Conservation (phyloP, 106 monocot genomes). For the Gastrodia elata region DNA sequence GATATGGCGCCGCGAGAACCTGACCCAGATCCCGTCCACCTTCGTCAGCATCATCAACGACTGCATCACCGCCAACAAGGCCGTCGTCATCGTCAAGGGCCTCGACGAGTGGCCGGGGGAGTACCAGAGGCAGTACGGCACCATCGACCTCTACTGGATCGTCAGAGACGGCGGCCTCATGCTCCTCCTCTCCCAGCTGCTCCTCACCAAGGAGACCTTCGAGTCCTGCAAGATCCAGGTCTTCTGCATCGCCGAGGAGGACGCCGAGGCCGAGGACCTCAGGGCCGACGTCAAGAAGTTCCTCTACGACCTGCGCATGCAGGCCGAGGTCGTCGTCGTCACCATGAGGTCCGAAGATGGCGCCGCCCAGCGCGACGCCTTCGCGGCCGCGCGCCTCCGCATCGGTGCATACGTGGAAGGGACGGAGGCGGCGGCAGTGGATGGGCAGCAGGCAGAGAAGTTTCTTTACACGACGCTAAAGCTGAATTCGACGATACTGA, state of each 20-base stretch:
- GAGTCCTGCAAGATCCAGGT: constrained; percentile 96
- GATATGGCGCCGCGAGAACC: constrained; percentile 94
- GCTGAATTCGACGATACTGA: constrained; percentile 78
- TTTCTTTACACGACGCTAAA: constrained; percentile 90
- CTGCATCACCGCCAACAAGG: constrained; percentile 94
- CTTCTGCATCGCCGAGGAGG: constrained; percentile 98
- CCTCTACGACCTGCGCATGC: constrained; percentile 93
- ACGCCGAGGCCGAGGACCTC: constrained; percentile 83
- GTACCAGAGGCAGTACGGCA: constrained; percentile 91
- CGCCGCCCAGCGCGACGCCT: constrained; percentile 63
- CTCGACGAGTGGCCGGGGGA: constrained; percentile 98
- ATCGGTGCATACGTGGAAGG: constrained; percentile 76
- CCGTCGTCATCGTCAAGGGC: constrained; percentile 92
- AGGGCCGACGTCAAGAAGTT: constrained; percentile 91
- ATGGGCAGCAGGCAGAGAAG: constrained; percentile 87
- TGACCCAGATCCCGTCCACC: constrained; percentile 79
- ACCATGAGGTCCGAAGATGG: constrained; percentile 82
- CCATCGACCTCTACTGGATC: constrained; percentile 97
- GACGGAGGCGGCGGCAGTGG: constrained; percentile 56
- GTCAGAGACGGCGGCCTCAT: constrained; percentile 97
- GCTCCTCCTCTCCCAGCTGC: constrained; percentile 89
- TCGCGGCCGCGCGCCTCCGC: constrained; percentile 49
- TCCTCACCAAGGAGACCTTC: constrained; percentile 87
- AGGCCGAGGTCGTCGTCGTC: constrained; percentile 90
- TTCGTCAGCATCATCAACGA: constrained; percentile 96